Base-by-base conservation (phyloP, 176 grass and related monocot species). In the Oryza meridionalis region DNA sequence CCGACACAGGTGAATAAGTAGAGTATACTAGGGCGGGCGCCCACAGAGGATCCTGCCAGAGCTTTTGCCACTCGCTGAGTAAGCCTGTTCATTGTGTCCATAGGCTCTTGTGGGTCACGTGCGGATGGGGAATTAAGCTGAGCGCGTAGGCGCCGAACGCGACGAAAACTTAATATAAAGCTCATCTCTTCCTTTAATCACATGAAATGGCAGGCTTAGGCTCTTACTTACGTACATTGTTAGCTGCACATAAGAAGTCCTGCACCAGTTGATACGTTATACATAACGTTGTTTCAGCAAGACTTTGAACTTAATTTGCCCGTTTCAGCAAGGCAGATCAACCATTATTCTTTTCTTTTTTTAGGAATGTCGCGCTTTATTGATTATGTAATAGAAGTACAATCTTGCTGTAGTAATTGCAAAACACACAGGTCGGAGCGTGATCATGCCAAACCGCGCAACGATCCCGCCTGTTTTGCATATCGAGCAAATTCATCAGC, bases 121-220 rank as follows among this genome's bases (percentile, higher is more conserved):
- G 42, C 42, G 42, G 42, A 43, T 43, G 7, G 42, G 42, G 42
- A 43, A 43, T 43, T 43, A 43, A 43, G 42, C 81, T 12, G 16
- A 42, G 13, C 7, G 25, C n/a, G 37, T 62, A 62, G 2, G 53
- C 79, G 79, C 64, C 33, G 33, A 35, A 75, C 27, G 27, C 59
- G 49, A 51, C 21, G 26, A 64, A 65, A 62, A 24, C 38, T 40
- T 40, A 40, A 40, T 40, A 38, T 61, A 62, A 62, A 62, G 58
- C 53, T 2, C n/a, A 62, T 10, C 4, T 44, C 17, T 15, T 1
- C 11, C 59, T 27, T 82, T 82, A 7, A 33, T 83, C 81, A 75
- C 71, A 84, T 84, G 81, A 84, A 84, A 65, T 25, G 62, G 58
- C 58, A 74, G 38, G 67, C 37, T 58, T 58, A 43, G 40, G 49